Evolutionary conservation across 139 green algal genomes (phyloP).

Genomic region (Coccomyxa sp.): DNA sequence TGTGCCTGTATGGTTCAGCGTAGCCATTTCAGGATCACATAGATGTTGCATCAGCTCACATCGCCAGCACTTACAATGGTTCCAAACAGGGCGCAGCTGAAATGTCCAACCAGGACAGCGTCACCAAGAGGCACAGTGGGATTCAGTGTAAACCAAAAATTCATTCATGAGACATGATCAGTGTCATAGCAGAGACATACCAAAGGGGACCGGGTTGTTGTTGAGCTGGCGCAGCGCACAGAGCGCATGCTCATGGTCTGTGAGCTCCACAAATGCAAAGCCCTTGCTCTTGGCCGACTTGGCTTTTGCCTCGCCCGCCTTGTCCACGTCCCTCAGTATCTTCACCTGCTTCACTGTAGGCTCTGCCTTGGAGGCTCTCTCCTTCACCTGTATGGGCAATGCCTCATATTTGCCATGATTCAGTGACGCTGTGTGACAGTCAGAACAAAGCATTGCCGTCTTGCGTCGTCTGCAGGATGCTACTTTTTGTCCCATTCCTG

Average conservation of each 20-base stretch:
- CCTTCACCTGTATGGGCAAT: conserved; percentile 68
- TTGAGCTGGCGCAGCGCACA: conserved; percentile 89
- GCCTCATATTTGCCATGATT: too few relatives aligned
- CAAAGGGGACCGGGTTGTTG: conserved; percentile 86
- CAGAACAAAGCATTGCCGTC: too few relatives aligned
- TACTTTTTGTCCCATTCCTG: too few relatives aligned
- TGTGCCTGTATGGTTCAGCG: conserved; percentile 2
- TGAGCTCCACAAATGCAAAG: conserved; percentile 92
- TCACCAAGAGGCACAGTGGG: not conserved
- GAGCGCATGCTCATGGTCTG: conserved; percentile 80
- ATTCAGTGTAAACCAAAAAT: too few relatives aligned
- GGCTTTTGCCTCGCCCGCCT: conserved; percentile 17
- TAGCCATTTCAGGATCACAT: not conserved
- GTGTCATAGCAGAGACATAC: conserved; percentile 8
- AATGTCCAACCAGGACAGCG: too few relatives aligned
- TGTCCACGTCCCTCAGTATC: conserved; percentile 74
- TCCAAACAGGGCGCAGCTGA: not conserved
- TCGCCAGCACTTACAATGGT: not conserved
- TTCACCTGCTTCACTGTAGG: conserved; percentile 75
- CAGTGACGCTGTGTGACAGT: too few relatives aligned
- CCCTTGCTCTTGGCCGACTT: conserved; percentile 34
- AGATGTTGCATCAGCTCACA: not conserved
- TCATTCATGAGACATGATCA: too few relatives aligned
- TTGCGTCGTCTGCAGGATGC: too few relatives aligned
- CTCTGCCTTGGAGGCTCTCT: conserved; percentile 73